Conservation (phyloP, 1,284 basidiomycete species). For the Puccinia hordei region DNA sequence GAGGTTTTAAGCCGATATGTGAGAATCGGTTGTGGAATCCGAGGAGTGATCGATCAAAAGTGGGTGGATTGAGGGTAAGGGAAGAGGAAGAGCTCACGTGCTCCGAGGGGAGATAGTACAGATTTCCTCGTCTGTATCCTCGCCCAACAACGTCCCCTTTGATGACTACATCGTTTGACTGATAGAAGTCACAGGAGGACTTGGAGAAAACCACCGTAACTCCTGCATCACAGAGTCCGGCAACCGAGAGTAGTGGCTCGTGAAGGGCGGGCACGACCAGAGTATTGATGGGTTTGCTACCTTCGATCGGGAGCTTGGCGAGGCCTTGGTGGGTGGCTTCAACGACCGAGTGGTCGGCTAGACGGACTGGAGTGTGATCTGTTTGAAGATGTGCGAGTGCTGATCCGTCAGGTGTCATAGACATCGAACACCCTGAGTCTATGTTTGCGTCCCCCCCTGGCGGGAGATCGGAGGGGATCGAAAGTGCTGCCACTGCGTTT, state of each 20-base stretch:
- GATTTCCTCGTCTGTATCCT: not conserved
- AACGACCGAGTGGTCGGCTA: not conserved
- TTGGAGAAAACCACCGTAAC: no score
- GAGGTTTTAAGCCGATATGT: not conserved
- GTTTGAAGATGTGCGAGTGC: not conserved
- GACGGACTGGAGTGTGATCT: not conserved
- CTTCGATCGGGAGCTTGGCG: not conserved
- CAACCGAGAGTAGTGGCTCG: no score
- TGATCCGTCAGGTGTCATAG: not conserved
- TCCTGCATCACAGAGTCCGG: no score
- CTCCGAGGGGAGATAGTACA: slow-evolving; percentile 12
- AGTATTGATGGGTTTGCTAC: not conserved
- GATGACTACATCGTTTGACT: no score
- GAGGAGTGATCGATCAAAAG: not conserved
- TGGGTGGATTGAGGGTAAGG: no score
- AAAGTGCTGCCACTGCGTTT: not conserved
- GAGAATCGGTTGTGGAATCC: not conserved
- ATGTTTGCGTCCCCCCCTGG: not conserved
- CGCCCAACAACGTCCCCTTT: not conserved
- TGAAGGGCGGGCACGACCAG: not conserved
- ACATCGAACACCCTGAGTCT: not conserved
- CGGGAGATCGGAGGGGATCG: no score
- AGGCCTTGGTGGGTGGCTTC: slow-evolving; percentile 17
- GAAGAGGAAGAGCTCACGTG: no score
- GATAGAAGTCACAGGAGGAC: no score